These are phyloP conservation scores for Athelia sp. DNA, from an alignment of 1,284 basidiomycete genomes.

Conservation along the genomic window DNA sequence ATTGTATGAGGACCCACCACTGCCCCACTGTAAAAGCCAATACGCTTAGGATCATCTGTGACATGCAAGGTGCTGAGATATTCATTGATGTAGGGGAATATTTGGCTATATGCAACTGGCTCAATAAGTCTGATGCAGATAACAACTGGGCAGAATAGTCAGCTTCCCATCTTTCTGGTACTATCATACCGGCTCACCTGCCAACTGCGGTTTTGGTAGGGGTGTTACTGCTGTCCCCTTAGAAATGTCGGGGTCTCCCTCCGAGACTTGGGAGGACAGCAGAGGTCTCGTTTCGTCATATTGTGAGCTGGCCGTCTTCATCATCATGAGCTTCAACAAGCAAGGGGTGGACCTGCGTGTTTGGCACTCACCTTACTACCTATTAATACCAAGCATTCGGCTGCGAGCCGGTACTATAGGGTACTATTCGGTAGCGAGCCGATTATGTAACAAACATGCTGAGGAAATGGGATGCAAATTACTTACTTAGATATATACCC, in stretches of 20 bases:
- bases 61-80: conserved; percentile 31
- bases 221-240: conserved; percentile 4
- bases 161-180: too few relatives aligned
- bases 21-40: conserved; percentile 37
- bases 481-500: too few relatives aligned
- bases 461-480: too few relatives aligned
- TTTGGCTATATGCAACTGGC: conserved; percentile 32
- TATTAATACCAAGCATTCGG: too few relatives aligned
- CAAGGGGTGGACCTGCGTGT: too few relatives aligned
- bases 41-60: conserved; percentile 26
- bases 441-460: too few relatives aligned
- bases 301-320: background rate
- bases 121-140: conserved; percentile 32
- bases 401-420: too few relatives aligned
- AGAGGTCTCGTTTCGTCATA: background rate
- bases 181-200: too few relatives aligned
- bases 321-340: too few relatives aligned
- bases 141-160: conserved; percentile 15
- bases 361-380: too few relatives aligned
- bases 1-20: conserved; percentile 21
- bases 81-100: conserved; percentile 35
- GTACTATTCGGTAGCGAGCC: too few relatives aligned
- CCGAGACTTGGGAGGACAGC: background rate
- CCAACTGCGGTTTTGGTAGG: conserved; percentile 14
- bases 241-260: background rate